A percentile compares a stretch with the other conserved stretches of the same genome.
phyloP scores from a whole-genome alignment of 192 early-diverging fungal species.

The Dimargaris xerosporica region DNA sequence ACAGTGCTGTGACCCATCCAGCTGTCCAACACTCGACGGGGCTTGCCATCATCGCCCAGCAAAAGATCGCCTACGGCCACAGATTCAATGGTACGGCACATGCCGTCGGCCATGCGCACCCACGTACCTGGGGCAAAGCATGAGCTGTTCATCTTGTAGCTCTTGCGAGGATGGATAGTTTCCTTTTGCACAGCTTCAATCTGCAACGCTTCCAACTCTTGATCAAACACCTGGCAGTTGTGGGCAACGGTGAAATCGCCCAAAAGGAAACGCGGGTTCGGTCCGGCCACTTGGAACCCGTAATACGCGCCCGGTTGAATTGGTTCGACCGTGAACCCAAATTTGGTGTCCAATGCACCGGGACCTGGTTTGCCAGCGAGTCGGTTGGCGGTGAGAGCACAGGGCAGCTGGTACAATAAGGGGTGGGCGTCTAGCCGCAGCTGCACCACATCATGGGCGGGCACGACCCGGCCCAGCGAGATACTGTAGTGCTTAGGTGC shows the following conservation, averaged over 20 bases:
- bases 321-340: constrained; percentile 20
- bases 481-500: not conserved
- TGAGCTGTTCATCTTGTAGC: constrained; percentile 96
- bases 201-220: constrained; percentile 90
- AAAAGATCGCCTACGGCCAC: constrained; percentile 20
- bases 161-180: constrained; percentile 97
- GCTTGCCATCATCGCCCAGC: constrained; percentile 22
- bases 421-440: too few species aligned
- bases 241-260: constrained; percentile 35
- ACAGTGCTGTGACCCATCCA: constrained; percentile 21
- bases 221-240: constrained; percentile 94
- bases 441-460: too few species aligned
- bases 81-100: constrained; percentile 18
- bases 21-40: constrained; percentile 20
- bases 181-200: constrained; percentile 99
- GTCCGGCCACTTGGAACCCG: constrained; percentile 33
- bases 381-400: too few species aligned
- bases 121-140: constrained; percentile 32
- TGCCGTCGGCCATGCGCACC: constrained; percentile 32
- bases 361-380: too few species aligned
- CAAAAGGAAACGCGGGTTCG: constrained; percentile 32
- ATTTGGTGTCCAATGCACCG: not conserved
- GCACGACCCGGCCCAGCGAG: too few species aligned
- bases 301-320: constrained; percentile 27
- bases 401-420: too few species aligned